Conservation (phyloP, 768 basidiomycete species). For the Phlegmacium glaucopus region DNA sequence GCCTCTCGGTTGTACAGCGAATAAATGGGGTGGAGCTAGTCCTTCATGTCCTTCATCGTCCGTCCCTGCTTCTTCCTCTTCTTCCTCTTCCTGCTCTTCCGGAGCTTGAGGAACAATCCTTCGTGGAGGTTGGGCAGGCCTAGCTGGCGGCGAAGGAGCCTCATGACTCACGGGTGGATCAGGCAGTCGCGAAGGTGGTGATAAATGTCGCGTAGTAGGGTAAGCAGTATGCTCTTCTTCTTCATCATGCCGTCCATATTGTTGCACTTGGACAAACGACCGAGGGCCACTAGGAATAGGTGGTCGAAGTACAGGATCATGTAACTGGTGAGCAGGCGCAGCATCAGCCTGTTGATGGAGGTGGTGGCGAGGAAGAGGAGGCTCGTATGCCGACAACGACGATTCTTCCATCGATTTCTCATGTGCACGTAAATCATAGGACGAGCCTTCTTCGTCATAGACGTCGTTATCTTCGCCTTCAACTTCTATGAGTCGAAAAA, state of each 20-base stretch:
- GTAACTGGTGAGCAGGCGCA: constrained; percentile 2
- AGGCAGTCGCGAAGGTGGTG: not conserved
- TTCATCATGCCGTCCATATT: constrained; percentile 6
- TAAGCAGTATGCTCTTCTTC: constrained; percentile 8
- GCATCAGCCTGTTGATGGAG: not conserved
- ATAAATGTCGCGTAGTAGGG: not conserved
- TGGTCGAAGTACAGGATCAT: not conserved
- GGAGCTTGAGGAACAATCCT: constrained; percentile 25
- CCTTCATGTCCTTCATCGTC: constrained; percentile 23
- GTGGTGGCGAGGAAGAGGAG: not conserved
- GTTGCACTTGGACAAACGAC: constrained; percentile 8
- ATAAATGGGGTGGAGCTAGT: constrained; percentile 21
- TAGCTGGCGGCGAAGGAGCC: constrained; percentile 8
- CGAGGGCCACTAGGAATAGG: constrained; percentile 5
- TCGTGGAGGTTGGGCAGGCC: constrained; percentile 21
- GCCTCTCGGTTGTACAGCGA: constrained; percentile 18
- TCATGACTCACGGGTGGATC: constrained; percentile 1
- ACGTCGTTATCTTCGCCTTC: constrained; percentile 15
- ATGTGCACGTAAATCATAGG: constrained; percentile 3
- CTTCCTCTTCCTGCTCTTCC: constrained; percentile 14
- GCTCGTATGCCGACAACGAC: not conserved
- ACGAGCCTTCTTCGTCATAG: constrained; percentile 11
- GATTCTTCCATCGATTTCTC: constrained; percentile 4
- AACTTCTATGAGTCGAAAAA: constrained; percentile 9
- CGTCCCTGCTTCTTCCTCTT: constrained; percentile 11